These are phyloP conservation scores for Saccharomycopsis fodiens DNA, from an alignment of 805 yeast genomes.

Conservation along the genomic window DNA sequence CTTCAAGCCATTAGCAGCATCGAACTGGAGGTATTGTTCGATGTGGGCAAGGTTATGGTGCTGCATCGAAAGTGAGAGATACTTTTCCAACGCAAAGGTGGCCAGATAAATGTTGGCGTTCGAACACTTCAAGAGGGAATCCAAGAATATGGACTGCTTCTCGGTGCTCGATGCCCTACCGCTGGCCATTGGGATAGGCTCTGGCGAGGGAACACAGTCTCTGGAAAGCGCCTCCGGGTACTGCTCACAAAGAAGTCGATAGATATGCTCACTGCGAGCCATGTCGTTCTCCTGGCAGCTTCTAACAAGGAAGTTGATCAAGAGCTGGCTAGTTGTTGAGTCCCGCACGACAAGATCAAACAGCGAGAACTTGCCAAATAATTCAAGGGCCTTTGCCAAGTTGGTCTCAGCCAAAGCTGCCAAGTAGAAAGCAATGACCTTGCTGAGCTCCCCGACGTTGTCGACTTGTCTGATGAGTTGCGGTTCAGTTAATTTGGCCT, in stretches of 20 bases:
- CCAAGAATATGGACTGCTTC: background rate
- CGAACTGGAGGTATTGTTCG: background rate
- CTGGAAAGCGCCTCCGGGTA: background rate
- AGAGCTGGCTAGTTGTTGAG: constrained; percentile 4
- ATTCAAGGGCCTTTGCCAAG: constrained; percentile 5
- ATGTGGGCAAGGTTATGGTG: background rate
- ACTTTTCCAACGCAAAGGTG: background rate
- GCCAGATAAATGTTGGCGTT: background rate
- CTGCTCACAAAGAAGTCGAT: background rate
- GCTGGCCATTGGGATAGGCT: too few species aligned
- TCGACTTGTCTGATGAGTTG: constrained; percentile 1
- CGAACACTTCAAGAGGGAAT: background rate
- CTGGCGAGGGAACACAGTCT: too few species aligned
- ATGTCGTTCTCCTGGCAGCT: constrained; percentile 8
- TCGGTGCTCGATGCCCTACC: background rate
- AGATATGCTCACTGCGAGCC: background rate
- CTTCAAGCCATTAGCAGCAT: background rate
- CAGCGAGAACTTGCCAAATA: constrained; percentile 14
- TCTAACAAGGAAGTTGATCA: constrained; percentile 11
- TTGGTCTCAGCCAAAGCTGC: constrained; percentile 10
- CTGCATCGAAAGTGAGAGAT: background rate
- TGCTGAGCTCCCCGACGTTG: constrained; percentile 9
- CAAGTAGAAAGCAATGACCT: constrained; percentile 13
- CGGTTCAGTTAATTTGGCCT: background rate
- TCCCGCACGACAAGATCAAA: constrained; percentile 6